Evolutionary conservation across 352 stramenopile species (phyloP), one percentile per base, ranked within the genome.

Genomic region (Peronospora farinosa): DNA sequence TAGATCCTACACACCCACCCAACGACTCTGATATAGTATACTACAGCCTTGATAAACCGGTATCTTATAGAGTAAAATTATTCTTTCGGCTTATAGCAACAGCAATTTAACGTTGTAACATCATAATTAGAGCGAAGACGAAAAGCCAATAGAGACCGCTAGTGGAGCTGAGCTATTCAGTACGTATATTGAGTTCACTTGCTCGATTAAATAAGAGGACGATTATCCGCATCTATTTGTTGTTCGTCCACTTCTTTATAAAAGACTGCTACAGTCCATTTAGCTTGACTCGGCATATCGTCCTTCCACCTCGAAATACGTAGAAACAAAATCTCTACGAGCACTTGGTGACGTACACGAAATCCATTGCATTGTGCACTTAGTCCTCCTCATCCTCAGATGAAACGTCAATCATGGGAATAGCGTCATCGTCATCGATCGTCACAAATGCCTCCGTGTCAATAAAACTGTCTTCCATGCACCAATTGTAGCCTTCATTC

Each of bases 351-450:
- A 55, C 32, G 30, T 40, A 43, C 12, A 65, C 31, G 19, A 70
- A 23, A 44, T 67, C 57, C 27, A 70, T 47, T 36, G 25, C 55
- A 13, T 49, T 37, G 19, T 12, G 41, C 5, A 41, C 39, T 65
- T 54, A 6, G 32, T 74, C 65, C 11, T 71, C 58, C 25, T 74
- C 65, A 9, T 25, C 51, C 30, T 69, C 61, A 7, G 65, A 71
- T 33, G 65, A 50, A 19, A 68, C 65, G 27, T 74, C 65, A 23
- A 74, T 71, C 57, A 74, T 67, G n/a, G 62, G 62, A 32, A 67
- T 64, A 11, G 43, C 41, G 11, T 27, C 38, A 28, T 65, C 57
- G 11, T 27, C 38, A 28, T 65, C 57, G 11, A 71, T 27, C 28
- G 56, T 54, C 48, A 63, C 53, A 35, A 71, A 67, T n/a, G 62